Percentiles rank a stretch among this genome's conserved stretches.
Evolutionary conservation across 805 yeast genomes (phyloP).

Genomic region (Saturnispora hagleri): DNA sequence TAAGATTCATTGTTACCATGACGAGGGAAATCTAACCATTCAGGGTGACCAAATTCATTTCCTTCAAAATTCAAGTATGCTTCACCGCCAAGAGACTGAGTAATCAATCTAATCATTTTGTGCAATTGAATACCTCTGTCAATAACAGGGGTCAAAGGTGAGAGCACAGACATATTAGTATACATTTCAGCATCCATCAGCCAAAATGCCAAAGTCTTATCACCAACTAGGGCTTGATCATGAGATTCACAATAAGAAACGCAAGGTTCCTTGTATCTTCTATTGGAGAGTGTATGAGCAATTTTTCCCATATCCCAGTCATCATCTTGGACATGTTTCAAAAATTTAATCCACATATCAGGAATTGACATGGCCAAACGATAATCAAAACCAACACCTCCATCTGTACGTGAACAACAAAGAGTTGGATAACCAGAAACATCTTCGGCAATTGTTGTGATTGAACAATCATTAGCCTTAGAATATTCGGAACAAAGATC

Average conservation of each 20-base stretch:
- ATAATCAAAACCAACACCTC: slow-evolving; percentile 93
- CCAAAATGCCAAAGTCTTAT: slow-evolving; percentile 95
- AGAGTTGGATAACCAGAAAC: slow-evolving; percentile 96
- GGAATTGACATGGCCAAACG: slow-evolving; percentile 95
- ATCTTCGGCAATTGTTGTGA: slow-evolving; percentile 87
- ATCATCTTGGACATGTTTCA: slow-evolving; percentile 78
- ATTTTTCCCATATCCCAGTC: slow-evolving; percentile 86
- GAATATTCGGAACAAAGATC: slow-evolving; percentile 52
- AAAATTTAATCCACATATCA: slow-evolving; percentile 95
- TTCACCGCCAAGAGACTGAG: slow-evolving; percentile 93
- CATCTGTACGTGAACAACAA: slow-evolving; percentile 60
- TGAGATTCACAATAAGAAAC: slow-evolving; percentile 92
- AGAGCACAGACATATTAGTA: slow-evolving; percentile 78
- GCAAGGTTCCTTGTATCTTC: slow-evolving; percentile 82
- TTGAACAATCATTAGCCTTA: slow-evolving; percentile 17
- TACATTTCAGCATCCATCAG: slow-evolving; percentile 98
- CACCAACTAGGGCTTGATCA: slow-evolving; percentile 97
- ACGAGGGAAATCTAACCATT: slow-evolving; percentile 97
- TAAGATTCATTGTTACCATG: slow-evolving; percentile 79
- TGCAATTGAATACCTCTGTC: slow-evolving; percentile 90
- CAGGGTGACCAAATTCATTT: slow-evolving; percentile 98
- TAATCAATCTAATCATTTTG: slow-evolving; percentile 79
- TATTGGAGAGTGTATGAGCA: slow-evolving; percentile 72
- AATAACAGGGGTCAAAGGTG: slow-evolving; percentile 65
- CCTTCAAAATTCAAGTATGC: slow-evolving; percentile 96